A percentile compares a stretch with the other conserved stretches of the same genome.
phyloP scores from a whole-genome alignment of 2,329 filamentous ascomycete species.

The Nigrograna mackinnonii region DNA sequence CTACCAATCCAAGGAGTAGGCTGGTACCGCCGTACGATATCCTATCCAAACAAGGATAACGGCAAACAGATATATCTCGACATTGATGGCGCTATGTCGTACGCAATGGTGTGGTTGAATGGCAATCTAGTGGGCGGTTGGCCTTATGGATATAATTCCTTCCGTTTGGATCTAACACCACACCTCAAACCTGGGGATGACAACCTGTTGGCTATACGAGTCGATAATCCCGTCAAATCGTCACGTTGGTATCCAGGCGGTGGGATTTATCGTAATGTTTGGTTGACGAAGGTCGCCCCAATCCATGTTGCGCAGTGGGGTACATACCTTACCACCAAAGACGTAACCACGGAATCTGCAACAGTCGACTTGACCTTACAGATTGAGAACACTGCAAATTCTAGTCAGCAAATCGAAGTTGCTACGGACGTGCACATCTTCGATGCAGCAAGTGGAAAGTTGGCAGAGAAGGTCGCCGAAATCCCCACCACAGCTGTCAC shows the following conservation, averaged over 20 bases:
- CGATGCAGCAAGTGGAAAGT: slow-evolving; percentile 34
- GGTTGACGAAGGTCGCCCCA: slow-evolving; percentile 54
- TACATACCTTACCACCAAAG: slow-evolving; percentile 52
- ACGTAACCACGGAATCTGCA: slow-evolving; percentile 50
- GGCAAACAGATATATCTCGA: slow-evolving; percentile 51
- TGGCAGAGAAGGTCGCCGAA: slow-evolving; percentile 28
- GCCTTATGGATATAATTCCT: slow-evolving; percentile 57
- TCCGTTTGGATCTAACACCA: slow-evolving; percentile 55
- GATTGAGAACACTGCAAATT: slow-evolving; percentile 50
- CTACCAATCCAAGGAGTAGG: slow-evolving; percentile 58
- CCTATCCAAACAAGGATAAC: slow-evolving; percentile 24
- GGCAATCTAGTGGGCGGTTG: slow-evolving; percentile 55
- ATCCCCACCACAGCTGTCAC: slow-evolving; percentile 36
- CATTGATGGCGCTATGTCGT: slow-evolving; percentile 57
- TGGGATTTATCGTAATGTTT: slow-evolving; percentile 59
- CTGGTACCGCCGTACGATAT: slow-evolving; percentile 54
- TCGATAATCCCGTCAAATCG: slow-evolving; percentile 54
- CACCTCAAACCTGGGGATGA: slow-evolving; percentile 39
- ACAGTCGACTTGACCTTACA: slow-evolving; percentile 49
- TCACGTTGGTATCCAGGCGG: slow-evolving; percentile 61
- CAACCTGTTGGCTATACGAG: slow-evolving; percentile 53
- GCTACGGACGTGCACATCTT: slow-evolving; percentile 46
- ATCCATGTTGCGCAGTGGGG: slow-evolving; percentile 55
- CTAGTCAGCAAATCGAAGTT: slow-evolving; percentile 40
- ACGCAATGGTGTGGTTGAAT: slow-evolving; percentile 57